Base-by-base conservation (phyloP, 306 rosid species). In the Inga laurina region DNA sequence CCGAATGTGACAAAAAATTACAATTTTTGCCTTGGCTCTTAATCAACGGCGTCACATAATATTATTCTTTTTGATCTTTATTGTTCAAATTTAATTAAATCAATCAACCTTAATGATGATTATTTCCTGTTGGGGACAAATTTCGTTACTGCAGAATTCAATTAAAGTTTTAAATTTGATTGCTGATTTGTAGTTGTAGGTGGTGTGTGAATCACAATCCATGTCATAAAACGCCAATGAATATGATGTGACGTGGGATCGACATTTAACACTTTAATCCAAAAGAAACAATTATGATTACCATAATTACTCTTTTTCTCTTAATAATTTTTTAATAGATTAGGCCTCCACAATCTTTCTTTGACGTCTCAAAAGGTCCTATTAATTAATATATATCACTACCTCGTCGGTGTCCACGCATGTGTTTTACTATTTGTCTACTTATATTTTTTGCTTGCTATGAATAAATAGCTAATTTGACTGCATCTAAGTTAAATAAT, bases 251-350 rank as follows among this genome's bases (percentile, higher is more conserved):
- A 76, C 13, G 13, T 8, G 72, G 21, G 62, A 79, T 75, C 80
- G 37, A 59, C 48, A 80, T 77, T 80, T 80, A 65, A 66, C 56
- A 76, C 51, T 51, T 46, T 44, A 80, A 80, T 22, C 61, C 64
- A 51, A 12, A 18, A 1, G 72, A 67, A 30, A 48, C 27, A 72
- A 6, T 65, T 13, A 80, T 80, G 75, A 86, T 86, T 65, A 54
- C 34, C 74, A 72, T 18, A 59, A 77, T 37, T 73, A 66, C 74
- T 35, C 72, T 2, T 37, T 37, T 35, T 35, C 22, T 8, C 44
- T 39, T 67, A 14, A 13, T 15, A 6, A 13, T 16, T 35, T 35
- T 16, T 52, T 52, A 52, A 15, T 52, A 18, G 2, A 52, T 18
- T 52, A 15, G n/a, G 21, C 7, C 59, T 52, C n/a, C 57, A 51